These are phyloP conservation scores for Graphiopsis chlorocephala DNA, from an alignment of 2,329 filamentous ascomycete species.

Conservation along the genomic window DNA sequence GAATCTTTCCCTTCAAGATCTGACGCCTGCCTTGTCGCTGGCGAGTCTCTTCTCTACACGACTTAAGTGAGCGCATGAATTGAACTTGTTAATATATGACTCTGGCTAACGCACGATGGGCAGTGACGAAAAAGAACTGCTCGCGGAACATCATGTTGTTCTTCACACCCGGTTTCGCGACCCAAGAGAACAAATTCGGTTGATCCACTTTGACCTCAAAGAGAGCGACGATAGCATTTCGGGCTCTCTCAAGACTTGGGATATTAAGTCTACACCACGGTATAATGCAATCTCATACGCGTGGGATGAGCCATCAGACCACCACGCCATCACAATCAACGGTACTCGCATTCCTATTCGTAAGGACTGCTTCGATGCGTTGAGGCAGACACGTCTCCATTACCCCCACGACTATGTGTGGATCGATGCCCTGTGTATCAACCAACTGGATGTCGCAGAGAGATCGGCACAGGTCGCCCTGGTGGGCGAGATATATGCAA, in stretches of 20 bases:
- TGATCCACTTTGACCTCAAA: not conserved
- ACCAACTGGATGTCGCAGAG: conserved; percentile 18
- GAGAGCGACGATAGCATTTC: not conserved
- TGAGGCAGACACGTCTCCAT: not conserved
- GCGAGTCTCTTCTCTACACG: no score
- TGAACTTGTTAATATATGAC: no score
- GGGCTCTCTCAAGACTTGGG: not conserved
- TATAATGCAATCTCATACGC: conserved; percentile 20
- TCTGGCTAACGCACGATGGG: not conserved
- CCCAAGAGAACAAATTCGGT: not conserved
- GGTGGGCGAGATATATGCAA: conserved; percentile 20
- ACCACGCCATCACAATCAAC: conserved; percentile 12
- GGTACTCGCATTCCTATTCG: not conserved
- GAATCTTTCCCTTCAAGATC: not conserved
- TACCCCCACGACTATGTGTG: not conserved
- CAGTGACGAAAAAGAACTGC: not conserved
- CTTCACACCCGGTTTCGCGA: not conserved
- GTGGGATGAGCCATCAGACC: conserved; percentile 5
- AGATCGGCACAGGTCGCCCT: conserved; percentile 18
- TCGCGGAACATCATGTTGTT: not conserved
- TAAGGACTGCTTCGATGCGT: conserved; percentile 10
- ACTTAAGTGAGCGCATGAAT: no score
- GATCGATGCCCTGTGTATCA: conserved; percentile 24
- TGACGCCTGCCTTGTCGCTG: no score
- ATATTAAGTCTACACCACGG: not conserved